Evolutionary conservation across 805 yeast species (phyloP), one percentile per base, ranked within the genome.

Genomic region (Clavispora asparagi): DNA sequence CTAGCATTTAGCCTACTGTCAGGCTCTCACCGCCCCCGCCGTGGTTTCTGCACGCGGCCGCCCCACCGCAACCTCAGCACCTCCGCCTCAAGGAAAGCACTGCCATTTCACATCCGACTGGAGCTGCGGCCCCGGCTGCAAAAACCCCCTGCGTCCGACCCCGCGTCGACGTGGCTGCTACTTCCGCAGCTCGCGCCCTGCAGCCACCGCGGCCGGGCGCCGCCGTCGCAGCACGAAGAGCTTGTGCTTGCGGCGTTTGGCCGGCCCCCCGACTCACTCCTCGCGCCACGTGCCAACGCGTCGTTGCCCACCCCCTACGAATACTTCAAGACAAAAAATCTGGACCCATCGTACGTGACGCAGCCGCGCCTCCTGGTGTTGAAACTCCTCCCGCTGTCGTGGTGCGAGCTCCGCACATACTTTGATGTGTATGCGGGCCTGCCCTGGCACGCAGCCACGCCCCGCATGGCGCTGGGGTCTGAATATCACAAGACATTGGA

Each of bases 401-500:
- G 89, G 87, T 86, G 94, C 67, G 92, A 86, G 60, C 63, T 85
- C 40, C 65, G 80, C 36, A 71, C 67, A 16, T 71, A 75, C 48
- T 85, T 79, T 57, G 70, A 73, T 23, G 57, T 80, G 0, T 85
- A 77, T 53, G 65, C 82, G 0, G 71, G 73, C 17, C 64, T 73
- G 6, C 63, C 60, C 2, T 55, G 55, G 2, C 37, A 48, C 37
- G 45, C 54, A 29, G 61, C 62, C 19, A 75, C 74, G 5, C 53
- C 49, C 3, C 71, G 75, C 2, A 73, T 83, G 70, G 46, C 47
- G 2, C 51, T 64, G 11, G 92, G 92, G 0, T 57, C 63, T 6
- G 55, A 53, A 5, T 51, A 54, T 41, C 58, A 54, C 28, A 48
- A 48, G 17, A 44, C 41, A 8, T 26, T 54, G 36, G 58, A 54